Evolutionary conservation across 495 filamentous ascomycete species (phyloP).

Genomic region (Penicillium bovifimosum): DNA sequence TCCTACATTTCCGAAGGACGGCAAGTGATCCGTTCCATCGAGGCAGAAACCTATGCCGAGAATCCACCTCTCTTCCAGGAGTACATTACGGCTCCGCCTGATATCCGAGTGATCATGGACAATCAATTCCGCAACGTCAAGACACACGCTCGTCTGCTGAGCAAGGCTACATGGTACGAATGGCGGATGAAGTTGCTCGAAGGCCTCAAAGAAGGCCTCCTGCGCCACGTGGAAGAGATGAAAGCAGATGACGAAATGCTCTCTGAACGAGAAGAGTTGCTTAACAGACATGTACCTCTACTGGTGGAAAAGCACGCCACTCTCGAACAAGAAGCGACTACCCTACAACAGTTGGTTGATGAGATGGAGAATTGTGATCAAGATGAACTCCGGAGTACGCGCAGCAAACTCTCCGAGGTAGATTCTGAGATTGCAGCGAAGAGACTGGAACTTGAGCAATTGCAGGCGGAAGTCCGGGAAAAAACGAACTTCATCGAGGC

Average conservation of each 20-base stretch:
- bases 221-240: slow-evolving; percentile 71
- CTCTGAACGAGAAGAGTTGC: slow-evolving; percentile 56
- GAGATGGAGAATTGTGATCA: slow-evolving; percentile 77
- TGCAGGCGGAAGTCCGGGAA: slow-evolving; percentile 57
- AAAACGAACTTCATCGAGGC: slow-evolving; percentile 57
- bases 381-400: slow-evolving; percentile 62
- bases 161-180: slow-evolving; percentile 95
- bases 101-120: slow-evolving; percentile 81
- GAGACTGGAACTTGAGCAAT: slow-evolving; percentile 53
- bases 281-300: slow-evolving; percentile 59
- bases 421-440: slow-evolving; percentile 67
- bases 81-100: slow-evolving; percentile 81
- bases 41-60: slow-evolving; percentile 76
- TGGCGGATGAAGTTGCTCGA: slow-evolving; percentile 92
- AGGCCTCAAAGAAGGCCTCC: slow-evolving; percentile 71
- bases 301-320: slow-evolving; percentile 54
- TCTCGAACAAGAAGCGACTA: slow-evolving; percentile 56
- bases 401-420: slow-evolving; percentile 55
- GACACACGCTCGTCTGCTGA: slow-evolving; percentile 79
- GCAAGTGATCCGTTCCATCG: slow-evolving; percentile 80
- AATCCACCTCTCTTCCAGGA: slow-evolving; percentile 89
- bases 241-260: slow-evolving; percentile 66
- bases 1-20: slow-evolving; percentile 90
- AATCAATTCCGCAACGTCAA: slow-evolving; percentile 96
- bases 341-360: slow-evolving; percentile 62